Conservation (phyloP, 306 rosid species). For the Canavalia gladiata region DNA sequence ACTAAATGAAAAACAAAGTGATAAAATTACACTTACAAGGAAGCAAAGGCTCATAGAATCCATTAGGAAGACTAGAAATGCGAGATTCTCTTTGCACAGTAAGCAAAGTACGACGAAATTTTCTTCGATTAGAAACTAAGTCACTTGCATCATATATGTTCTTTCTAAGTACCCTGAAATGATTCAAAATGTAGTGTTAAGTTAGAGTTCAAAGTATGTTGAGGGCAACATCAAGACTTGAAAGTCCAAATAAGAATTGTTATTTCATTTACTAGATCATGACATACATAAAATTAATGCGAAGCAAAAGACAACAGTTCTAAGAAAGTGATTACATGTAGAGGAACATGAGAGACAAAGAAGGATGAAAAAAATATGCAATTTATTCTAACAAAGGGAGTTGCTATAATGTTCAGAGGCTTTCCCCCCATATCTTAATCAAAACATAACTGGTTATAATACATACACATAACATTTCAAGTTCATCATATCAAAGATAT, state of each 20-base stretch:
- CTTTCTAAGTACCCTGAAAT: slow-evolving; percentile 67
- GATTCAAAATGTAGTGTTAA: slow-evolving; percentile 39
- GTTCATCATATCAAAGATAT: slow-evolving; percentile 20
- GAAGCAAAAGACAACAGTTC: slow-evolving; percentile 6
- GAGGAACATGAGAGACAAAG: slow-evolving; percentile 4
- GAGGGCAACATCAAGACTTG: slow-evolving; percentile 21
- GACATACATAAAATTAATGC: slow-evolving; percentile 11
- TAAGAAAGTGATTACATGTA: slow-evolving; percentile 2
- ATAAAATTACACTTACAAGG: slow-evolving; percentile 67
- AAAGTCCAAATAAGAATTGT: slow-evolving; percentile 32
- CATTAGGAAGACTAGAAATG: slow-evolving; percentile 51
- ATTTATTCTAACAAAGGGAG: neutral
- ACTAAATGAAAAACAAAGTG: neutral
- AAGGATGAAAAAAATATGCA: slow-evolving; percentile 15
- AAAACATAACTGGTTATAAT: neutral
- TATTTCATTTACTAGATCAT: slow-evolving; percentile 29
- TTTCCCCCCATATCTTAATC: neutral
- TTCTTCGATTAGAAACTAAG: slow-evolving; percentile 65
- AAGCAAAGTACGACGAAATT: slow-evolving; percentile 49
- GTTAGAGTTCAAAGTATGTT: slow-evolving; percentile 10
- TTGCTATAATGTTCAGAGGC: neutral
- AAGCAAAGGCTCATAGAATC: slow-evolving; percentile 65
- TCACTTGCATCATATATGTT: slow-evolving; percentile 62
- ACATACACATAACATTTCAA: neutral
- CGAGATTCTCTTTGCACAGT: slow-evolving; percentile 53